Base-by-base conservation (phyloP, 371 early-diverging fungal genomes). In the Lichtheimia ornata region DNA sequence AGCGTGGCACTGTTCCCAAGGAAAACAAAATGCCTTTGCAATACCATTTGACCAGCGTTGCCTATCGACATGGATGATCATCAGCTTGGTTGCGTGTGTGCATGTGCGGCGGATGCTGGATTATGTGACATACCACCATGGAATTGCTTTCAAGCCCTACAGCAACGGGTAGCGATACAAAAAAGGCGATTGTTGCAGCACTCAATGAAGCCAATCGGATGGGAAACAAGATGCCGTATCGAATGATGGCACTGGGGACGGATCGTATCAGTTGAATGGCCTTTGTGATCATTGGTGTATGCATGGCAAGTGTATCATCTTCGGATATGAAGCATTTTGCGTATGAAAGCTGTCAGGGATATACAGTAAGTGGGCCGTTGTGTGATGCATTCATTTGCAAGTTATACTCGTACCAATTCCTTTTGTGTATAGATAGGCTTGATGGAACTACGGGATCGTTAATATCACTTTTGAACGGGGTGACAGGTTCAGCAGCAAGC, bases 1-100 rank as follows among this genome's bases (percentile, higher is more conserved):
- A 86, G 28, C 74, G 70, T 17, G 90, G 79, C 27, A 72, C 69
- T 13, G 76, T 74, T 18, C 87, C 87, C 58, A 85, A 75, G 18
- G 89, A 86, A 25, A 77, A 66, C 22, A 89, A 61, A 59, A 89
- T 84, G 3, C 82, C 86, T 58, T 82, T 76, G 67, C 86, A 85
- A 66, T 87, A 89, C 50, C 75, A 79, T 52, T 76, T 76, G 62
- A 87, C 84, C n/a, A 83, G 62, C 58, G 73, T 73, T 15, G 83
- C 71, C 85, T 85, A 64, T 15, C 41, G 35, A 4, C 4, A 43
- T 50, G 18, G 3, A 45, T 13, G 13, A 11, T 18, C 17, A n/a
- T 13, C 15, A 28, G 47, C 42, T 50, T 22, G n/a, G n/a, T n/a
- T n/a, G n/a, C n/a, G n/a, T n/a, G n/a, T 28, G 5, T 27, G 11